These are phyloP conservation scores for Penicillium waksmanii DNA, from an alignment of 495 filamentous ascomycete genomes.

Conservation along the genomic window DNA sequence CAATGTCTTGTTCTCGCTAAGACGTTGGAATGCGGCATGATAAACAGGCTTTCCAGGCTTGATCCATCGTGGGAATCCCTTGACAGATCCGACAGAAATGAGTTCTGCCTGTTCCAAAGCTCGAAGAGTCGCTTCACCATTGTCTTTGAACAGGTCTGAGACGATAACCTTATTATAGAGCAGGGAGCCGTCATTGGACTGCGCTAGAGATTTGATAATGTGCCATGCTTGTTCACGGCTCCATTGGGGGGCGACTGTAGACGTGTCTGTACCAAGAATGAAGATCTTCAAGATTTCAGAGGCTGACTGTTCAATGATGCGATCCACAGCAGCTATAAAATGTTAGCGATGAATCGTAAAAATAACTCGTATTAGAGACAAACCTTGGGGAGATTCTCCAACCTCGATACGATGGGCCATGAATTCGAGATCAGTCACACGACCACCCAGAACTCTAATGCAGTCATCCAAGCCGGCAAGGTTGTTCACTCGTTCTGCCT, in stretches of 20 bases:
- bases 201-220: constrained; percentile 73
- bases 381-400: constrained; percentile 78
- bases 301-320: constrained; percentile 85
- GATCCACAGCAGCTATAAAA: constrained; percentile 70
- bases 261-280: constrained; percentile 58
- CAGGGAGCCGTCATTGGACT: constrained; percentile 54
- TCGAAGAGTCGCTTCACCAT: constrained; percentile 73
- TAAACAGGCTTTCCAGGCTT: constrained; percentile 87
- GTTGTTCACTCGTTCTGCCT: constrained; percentile 41
- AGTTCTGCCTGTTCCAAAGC: constrained; percentile 86
- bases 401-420: constrained; percentile 87
- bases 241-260: constrained; percentile 62
- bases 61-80: constrained; percentile 77
- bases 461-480: constrained; percentile 74
- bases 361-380: constrained; percentile 10
- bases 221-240: constrained; percentile 86
- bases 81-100: constrained; percentile 70
- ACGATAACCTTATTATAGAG: constrained; percentile 85
- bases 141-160: constrained; percentile 66
- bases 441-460: constrained; percentile 81
- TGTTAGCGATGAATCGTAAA: constrained; percentile 20
- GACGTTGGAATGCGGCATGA: constrained; percentile 72
- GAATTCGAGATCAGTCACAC: constrained; percentile 91
- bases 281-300: constrained; percentile 94
- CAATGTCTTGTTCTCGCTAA: constrained; percentile 74